Evolutionary conservation across 352 stramenopile species (phyloP).

Genomic region (Phytophthora pini): DNA sequence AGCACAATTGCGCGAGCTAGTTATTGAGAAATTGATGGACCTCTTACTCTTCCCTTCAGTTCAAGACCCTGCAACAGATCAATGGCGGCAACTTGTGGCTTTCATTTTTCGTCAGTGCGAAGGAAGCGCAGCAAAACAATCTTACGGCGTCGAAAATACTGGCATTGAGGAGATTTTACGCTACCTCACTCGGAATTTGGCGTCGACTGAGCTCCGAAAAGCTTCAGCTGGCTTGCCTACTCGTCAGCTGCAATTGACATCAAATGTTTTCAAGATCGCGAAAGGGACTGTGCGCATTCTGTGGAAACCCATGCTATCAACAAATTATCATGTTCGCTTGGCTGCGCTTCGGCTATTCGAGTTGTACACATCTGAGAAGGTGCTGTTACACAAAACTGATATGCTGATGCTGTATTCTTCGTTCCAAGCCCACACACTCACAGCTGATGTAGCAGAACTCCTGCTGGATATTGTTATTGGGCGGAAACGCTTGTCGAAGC

Average conservation of each 20-base stretch:
- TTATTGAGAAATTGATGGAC: slow-evolving; percentile 79
- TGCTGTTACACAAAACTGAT: slow-evolving; percentile 62
- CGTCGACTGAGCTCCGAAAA: slow-evolving; percentile 37
- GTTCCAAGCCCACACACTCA: slow-evolving; percentile 60
- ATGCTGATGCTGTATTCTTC: slow-evolving; percentile 69
- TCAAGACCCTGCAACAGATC: slow-evolving; percentile 37
- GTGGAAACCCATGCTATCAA: slow-evolving; percentile 66
- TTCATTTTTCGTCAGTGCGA: slow-evolving; percentile 65
- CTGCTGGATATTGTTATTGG: slow-evolving; percentile 75
- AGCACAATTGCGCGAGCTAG: slow-evolving; percentile 49
- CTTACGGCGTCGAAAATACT: slow-evolving; percentile 15
- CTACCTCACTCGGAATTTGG: slow-evolving; percentile 62
- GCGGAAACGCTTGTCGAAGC: slow-evolving; percentile 32
- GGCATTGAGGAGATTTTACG: slow-evolving; percentile 72
- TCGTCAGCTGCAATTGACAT: slow-evolving; percentile 41
- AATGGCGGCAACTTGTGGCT: slow-evolving; percentile 75
- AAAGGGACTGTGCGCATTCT: slow-evolving; percentile 69
- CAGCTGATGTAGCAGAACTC: slow-evolving; percentile 49
- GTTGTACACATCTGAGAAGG: slow-evolving; percentile 70
- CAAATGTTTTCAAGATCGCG: slow-evolving; percentile 55
- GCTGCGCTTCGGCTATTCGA: slow-evolving; percentile 75
- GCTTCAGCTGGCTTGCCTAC: slow-evolving; percentile 22
- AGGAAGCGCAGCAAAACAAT: slow-evolving; percentile 16
- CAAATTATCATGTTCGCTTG: slow-evolving; percentile 57
- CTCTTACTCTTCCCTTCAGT: slow-evolving; percentile 59